Base-by-base conservation (phyloP, 225 moss, liverwort and hornwort genomes). In the Rhytidiadelphus loreus region DNA sequence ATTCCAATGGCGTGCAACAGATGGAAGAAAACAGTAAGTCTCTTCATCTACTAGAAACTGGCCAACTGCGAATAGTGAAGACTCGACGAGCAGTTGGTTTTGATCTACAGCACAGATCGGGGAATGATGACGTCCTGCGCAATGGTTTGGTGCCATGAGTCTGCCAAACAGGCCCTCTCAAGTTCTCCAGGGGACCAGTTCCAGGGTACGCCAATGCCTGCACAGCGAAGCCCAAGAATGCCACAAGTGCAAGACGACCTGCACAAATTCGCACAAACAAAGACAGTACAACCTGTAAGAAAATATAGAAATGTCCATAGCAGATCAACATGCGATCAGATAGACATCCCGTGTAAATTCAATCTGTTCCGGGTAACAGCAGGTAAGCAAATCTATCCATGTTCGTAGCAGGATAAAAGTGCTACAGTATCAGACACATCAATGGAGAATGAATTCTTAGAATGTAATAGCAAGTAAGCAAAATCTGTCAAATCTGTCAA, bases 101-200 rank as follows among this genome's bases (percentile, higher is more conserved):
- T 6, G 12, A 85, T 92, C 95, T 98, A 98, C 53, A 97, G 2
- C 87, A 97, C 91, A 48, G 97, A 97, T 80, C 95, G 95, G 66
- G 98, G 98, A 71, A 98, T 92, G 75, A 98, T 18, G 63, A 98
- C n/a, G n/a, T n/a, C 86, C 77, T 97, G 93, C 26, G 95, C 93
- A 65, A 98, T 97, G 62, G 92, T 97, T 83, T 98, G 96, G 89
- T 97, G 93, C 96, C 96, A 98, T 57, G 98, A 97, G 92, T 96
- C 95, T 29, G 97, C 94, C 94, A 98, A 87, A 85, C 97, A 97
- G 32, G 93, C 88, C 52, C n/a, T n/a, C 29, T 74, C 72, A 98
- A 83, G 44, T 98, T 98, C 94, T 98, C 98, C 52, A 98, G 91
- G 12, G 98, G 97, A 50, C 98, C 97, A 17, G 97, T 97, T 87